These are phyloP conservation scores for Sphagnum fallax DNA, from an alignment of 228 moss, liverwort and hornwort genomes.

Conservation along the genomic window DNA sequence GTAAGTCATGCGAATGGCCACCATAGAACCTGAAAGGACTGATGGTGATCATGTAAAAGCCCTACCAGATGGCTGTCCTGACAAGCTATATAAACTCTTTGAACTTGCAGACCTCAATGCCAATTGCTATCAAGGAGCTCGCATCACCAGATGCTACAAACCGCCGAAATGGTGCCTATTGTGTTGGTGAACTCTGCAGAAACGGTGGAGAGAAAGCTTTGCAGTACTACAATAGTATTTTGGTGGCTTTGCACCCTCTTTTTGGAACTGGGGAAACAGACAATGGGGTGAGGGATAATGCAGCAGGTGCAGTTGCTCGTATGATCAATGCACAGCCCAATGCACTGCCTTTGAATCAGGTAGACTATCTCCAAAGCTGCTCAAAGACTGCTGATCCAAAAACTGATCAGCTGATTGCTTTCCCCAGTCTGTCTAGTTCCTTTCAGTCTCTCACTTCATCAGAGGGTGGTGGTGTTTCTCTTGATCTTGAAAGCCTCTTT, in stretches of 20 bases:
- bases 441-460: background rate
- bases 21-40: no score
- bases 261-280: constrained; percentile 77
- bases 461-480: background rate
- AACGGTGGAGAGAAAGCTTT: constrained; percentile 66
- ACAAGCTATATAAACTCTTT: no score
- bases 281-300: constrained; percentile 85
- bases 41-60: no score
- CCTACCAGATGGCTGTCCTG: no score
- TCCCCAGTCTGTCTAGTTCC: background rate
- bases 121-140: constrained; percentile 77
- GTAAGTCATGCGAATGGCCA: no score
- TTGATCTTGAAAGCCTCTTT: background rate
- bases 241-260: constrained; percentile 72
- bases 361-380: constrained; percentile 5
- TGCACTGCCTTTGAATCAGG: constrained; percentile 83
- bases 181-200: constrained; percentile 88
- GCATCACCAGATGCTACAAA: constrained; percentile 69
- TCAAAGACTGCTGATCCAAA: background rate
- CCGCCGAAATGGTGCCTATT: constrained; percentile 94
- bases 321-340: constrained; percentile 82
- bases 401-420: background rate
- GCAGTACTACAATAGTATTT: constrained; percentile 70
- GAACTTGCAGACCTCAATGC: constrained; percentile 59
- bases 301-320: constrained; percentile 94